A percentile compares a stretch with the other conserved stretches of the same genome.
These are phyloP conservation scores for Prunella vulgaris DNA, from an alignment of 257 asterid genomes.

Conservation along the genomic window DNA sequence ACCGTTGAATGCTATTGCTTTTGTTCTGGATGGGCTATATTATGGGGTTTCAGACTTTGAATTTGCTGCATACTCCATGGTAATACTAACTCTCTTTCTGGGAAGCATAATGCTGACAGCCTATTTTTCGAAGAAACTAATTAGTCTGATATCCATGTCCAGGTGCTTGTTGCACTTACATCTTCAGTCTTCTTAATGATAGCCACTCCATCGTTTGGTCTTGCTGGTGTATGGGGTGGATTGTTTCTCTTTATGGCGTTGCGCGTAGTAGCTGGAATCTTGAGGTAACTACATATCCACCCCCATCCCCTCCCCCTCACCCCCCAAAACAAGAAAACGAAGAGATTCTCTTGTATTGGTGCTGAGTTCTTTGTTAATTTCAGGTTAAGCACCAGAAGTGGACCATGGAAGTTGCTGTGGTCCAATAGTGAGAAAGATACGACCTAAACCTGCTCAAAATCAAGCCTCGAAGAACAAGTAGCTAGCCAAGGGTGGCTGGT, in stretches of 20 bases:
- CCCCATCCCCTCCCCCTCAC: neutral
- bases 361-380: conserved; percentile 7
- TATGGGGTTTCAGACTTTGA: conserved; percentile 95
- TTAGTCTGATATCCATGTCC: conserved; percentile 19
- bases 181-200: conserved; percentile 60
- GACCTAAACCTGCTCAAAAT: conserved; percentile 24
- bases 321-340: neutral
- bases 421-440: conserved; percentile 42
- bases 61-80: conserved; percentile 96
- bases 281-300: conserved; percentile 41
- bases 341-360: neutral
- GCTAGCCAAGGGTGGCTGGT: conserved; percentile 11
- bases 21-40: conserved; percentile 93
- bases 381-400: conserved; percentile 72
- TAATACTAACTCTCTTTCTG: conserved; percentile 25
- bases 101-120: conserved; percentile 12
- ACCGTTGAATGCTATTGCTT: conserved; percentile 91
- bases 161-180: conserved; percentile 64
- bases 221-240: conserved; percentile 88
- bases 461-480: neutral
- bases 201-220: conserved; percentile 64
- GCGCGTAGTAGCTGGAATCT: conserved; percentile 77
- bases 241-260: conserved; percentile 82
- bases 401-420: conserved; percentile 76
- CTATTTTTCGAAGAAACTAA: conserved; percentile 4